Evolutionary conservation across 1,284 basidiomycete genomes (phyloP).

Genomic region (Somion occarium): DNA sequence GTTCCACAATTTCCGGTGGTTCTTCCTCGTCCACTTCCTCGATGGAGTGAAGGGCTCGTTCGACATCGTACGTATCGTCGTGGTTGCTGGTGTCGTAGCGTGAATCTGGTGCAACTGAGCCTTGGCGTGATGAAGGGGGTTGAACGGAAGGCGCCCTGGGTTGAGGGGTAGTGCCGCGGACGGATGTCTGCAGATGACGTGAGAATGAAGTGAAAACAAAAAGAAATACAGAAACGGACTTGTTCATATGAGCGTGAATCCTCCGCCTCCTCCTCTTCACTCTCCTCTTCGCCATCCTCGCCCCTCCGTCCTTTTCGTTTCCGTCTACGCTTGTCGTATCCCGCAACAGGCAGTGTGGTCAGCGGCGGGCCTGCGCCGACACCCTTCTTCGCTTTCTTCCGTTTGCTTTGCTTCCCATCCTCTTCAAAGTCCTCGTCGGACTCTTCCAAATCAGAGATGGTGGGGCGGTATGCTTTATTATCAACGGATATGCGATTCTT

Average conservation of each 20-base stretch:
- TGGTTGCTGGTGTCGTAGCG: constrained; percentile 26
- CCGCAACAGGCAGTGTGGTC: constrained; percentile 60
- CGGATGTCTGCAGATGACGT: constrained; percentile 17
- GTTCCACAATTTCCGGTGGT: constrained; percentile 24
- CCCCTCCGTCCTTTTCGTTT: constrained; percentile 33
- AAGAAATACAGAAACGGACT: neutral
- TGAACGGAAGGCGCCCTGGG: constrained; percentile 26
- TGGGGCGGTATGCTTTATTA: constrained; percentile 74
- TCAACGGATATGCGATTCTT: constrained; percentile 64
- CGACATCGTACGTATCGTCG: constrained; percentile 37
- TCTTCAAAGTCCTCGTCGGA: constrained; percentile 57
- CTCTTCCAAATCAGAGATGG: constrained; percentile 53
- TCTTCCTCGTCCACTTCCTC: constrained; percentile 45
- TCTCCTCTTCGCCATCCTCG: constrained; percentile 29
- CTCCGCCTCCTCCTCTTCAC: constrained; percentile 33
- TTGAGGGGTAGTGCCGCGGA: constrained; percentile 1
- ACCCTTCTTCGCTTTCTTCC: constrained; percentile 45
- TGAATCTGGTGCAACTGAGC: constrained; percentile 19
- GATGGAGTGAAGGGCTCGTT: constrained; percentile 53
- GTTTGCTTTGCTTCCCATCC: constrained; percentile 46
- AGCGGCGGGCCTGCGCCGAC: constrained; percentile 52
- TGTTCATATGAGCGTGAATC: neutral
- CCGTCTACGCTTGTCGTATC: constrained; percentile 49
- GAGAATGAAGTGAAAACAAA: neutral
- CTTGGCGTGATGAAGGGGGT: constrained; percentile 30